Percentiles rank a stretch among this genome's conserved stretches.
phyloP scores from a whole-genome alignment of 2,329 filamentous ascomycete species.

The Ophiocordyceps unilateralis region DNA sequence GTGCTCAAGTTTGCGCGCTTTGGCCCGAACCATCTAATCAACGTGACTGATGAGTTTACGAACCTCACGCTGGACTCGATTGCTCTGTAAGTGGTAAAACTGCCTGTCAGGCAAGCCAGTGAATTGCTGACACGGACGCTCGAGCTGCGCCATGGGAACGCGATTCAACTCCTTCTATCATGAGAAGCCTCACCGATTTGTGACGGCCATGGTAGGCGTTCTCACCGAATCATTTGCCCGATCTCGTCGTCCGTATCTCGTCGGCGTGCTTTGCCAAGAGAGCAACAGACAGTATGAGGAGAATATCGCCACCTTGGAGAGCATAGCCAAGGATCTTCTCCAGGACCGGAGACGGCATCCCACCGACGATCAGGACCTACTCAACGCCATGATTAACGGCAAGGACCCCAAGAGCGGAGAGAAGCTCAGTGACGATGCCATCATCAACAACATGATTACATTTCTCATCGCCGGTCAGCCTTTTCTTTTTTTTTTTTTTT shows the following conservation, averaged over 20 bases:
- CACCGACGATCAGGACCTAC: conserved; percentile 43
- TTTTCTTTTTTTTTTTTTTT: not conserved
- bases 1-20: conserved; percentile 51
- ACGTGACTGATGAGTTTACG: conserved; percentile 50
- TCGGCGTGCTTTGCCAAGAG: conserved; percentile 25
- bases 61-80: conserved; percentile 58
- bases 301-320: conserved; percentile 37
- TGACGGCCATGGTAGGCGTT: conserved; percentile 48
- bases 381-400: conserved; percentile 53
- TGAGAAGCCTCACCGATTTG: conserved; percentile 52
- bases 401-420: conserved; percentile 50
- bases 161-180: conserved; percentile 63
- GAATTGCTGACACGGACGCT: no score
- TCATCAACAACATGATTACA: conserved; percentile 55
- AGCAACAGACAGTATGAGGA: conserved; percentile 31
- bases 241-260: conserved; percentile 18
- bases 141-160: conserved; percentile 44
- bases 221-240: conserved; percentile 28
- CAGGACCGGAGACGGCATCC: conserved; percentile 37
- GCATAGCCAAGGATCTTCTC: conserved; percentile 42
- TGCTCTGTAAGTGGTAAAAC: conserved; percentile 24
- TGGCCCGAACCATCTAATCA: conserved; percentile 38
- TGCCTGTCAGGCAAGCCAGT: not conserved
- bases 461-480: conserved; percentile 42
- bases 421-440: conserved; percentile 42